Evolutionary conservation across 768 basidiomycete species (phyloP), one percentile per base, ranked within the genome.

Genomic region (Multifurca ochricompacta): DNA sequence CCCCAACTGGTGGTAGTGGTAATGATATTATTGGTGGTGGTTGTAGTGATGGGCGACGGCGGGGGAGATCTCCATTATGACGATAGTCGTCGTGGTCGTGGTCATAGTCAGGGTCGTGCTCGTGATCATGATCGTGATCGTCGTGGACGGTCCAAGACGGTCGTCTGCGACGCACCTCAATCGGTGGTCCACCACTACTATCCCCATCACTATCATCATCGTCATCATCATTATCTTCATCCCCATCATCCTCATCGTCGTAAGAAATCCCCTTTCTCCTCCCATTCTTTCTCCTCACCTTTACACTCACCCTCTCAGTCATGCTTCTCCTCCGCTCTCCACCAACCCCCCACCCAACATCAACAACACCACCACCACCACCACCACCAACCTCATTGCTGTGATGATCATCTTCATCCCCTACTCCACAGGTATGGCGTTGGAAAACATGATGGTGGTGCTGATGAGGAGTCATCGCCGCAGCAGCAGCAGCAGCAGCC

Each of bases 91-190:
- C 51, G 14, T 44, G 25, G 18, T 23, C 42, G 0, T 45, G 47
- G 1, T 37, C 53, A 1, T 37, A 48, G 3, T 35, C 43, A 8
- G n/a, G n/a, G n/a, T n/a, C n/a, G n/a, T 43, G 34, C n/a, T 46
- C 49, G 14, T 34, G 49, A 1, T 51, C 50, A n/a, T 47, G 44
- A 3, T 23, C 50, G 8, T 58, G 28, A 32, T 58, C 56, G 7
- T 31, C 51, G 7, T 41, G 50, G 6, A 51, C 57, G 4, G 49
- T 36, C 57, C 58, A 59, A 34, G 59, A 51, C 19, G 50, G 58
- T 40, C 53, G 43, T 10, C 58, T 44, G 27, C 60, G 40, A 13
- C 60, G 58, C 47, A 61, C 58, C 34, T 61, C 60, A 27, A 61
- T 48, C 31, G 60, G 58, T 6, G 37, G 42, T 28, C 9, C 54